These are phyloP conservation scores for Colletotrichum simmondsii DNA, from an alignment of 2,329 filamentous ascomycete genomes.

Conservation along the genomic window DNA sequence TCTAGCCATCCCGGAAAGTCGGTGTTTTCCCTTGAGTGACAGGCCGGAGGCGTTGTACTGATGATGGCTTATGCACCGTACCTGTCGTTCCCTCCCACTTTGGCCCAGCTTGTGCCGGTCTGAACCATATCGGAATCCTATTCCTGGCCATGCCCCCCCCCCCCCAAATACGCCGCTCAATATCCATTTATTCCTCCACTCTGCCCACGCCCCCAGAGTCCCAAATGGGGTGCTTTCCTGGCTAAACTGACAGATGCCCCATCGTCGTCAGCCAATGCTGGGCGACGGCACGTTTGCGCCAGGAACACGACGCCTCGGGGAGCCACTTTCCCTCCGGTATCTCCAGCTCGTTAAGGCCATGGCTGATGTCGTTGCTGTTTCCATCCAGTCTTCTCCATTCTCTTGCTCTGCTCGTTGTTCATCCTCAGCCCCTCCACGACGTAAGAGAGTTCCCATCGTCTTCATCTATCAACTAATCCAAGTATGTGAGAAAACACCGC, in stretches of 20 bases:
- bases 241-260: conserved; percentile 14
- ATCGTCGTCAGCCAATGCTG: conserved; percentile 35
- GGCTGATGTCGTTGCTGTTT: conserved; percentile 6
- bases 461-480: neutral
- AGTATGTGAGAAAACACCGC: neutral
- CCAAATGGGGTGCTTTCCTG: conserved; percentile 8
- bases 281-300: conserved; percentile 32
- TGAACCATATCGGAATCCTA: neutral
- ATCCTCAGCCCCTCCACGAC: neutral
- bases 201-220: conserved; percentile 23
- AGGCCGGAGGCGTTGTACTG: neutral
- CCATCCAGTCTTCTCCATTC: conserved; percentile 15
- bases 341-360: conserved; percentile 11
- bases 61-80: conserved; percentile 23
- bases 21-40: neutral
- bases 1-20: neutral
- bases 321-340: neutral
- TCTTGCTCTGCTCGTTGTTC: neutral
- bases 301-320: conserved; percentile 29
- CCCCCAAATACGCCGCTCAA: neutral
- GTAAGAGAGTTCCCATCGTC: neutral
- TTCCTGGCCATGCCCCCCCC: neutral
- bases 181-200: conserved; percentile 16
- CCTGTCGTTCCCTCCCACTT: conserved; percentile 30
- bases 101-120: neutral